phyloP scores from a whole-genome alignment of 2,329 filamentous ascomycete species.

The Periconia digitata region DNA sequence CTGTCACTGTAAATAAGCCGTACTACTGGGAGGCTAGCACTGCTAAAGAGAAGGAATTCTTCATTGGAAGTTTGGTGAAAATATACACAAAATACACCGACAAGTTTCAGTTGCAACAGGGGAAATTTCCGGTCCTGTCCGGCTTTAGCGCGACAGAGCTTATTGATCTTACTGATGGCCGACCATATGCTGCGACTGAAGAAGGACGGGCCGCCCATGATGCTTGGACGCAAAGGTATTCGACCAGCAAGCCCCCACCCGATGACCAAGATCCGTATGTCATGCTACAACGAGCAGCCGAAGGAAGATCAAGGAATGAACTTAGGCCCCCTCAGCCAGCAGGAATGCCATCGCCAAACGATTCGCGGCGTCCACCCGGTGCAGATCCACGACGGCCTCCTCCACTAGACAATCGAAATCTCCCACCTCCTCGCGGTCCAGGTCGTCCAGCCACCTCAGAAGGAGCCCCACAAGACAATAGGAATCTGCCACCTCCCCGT shows the following conservation, averaged over 20 bases:
- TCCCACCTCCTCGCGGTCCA: conserved; percentile 17
- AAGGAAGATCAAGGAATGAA: background rate
- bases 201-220: conserved; percentile 26
- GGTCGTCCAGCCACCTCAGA: conserved; percentile 13
- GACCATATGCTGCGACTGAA: conserved; percentile 32
- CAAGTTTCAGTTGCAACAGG: conserved; percentile 51
- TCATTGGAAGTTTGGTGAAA: conserved; percentile 93
- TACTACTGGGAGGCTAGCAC: conserved; percentile 97
- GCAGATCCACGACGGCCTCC: conserved; percentile 14
- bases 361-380: conserved; percentile 7
- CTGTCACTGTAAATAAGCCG: conserved; percentile 85
- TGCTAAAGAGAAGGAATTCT: conserved; percentile 97
- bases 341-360: conserved; percentile 7
- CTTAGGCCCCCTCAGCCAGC: conserved; percentile 13
- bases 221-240: conserved; percentile 3
- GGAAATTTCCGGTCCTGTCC: conserved; percentile 73
- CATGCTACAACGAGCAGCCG: conserved; percentile 1
- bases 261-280: conserved; percentile 9
- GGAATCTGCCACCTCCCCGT: conserved; percentile 21
- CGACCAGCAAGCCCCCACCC: conserved; percentile 1
- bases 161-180: conserved; percentile 69
- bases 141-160: conserved; percentile 82
- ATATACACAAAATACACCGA: conserved; percentile 93
- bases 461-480: conserved; percentile 12
- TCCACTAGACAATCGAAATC: conserved; percentile 14